Conservation (phyloP, 2,329 filamentous ascomycete genomes). For the Rhynchosporium agropyri region DNA sequence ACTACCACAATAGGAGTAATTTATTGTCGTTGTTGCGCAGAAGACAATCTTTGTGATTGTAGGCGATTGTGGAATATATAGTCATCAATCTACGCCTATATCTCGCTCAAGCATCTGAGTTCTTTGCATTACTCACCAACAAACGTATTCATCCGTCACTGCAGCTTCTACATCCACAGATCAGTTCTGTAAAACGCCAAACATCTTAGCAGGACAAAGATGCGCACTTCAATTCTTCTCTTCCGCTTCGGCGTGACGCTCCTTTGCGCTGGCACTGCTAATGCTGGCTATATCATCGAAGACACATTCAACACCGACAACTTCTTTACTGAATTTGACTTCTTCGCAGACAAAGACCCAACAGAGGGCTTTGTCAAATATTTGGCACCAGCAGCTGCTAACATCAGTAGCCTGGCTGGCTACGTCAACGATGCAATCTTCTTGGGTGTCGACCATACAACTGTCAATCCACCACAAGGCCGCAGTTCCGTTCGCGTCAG, state of each 20-base stretch:
- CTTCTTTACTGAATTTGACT: constrained; percentile 54
- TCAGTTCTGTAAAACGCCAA: constrained; percentile 4
- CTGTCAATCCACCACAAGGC: constrained; percentile 57
- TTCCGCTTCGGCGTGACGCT: constrained; percentile 41
- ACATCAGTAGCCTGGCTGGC: constrained; percentile 52
- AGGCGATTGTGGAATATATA: not conserved
- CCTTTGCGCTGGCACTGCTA: constrained; percentile 33
- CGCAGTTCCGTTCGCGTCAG: constrained; percentile 71
- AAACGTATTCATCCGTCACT: not conserved
- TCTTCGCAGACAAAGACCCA: constrained; percentile 64
- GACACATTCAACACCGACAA: constrained; percentile 49
- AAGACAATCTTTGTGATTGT: not conserved
- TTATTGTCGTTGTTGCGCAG: not conserved
- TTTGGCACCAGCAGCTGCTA: constrained; percentile 53
- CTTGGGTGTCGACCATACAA: constrained; percentile 69
- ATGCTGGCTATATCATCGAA: constrained; percentile 46
- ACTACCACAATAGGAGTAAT: not conserved
- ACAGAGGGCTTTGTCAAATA: constrained; percentile 78
- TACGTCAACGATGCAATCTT: constrained; percentile 56
- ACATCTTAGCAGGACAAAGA: constrained; percentile 24
- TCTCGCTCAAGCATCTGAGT: constrained; percentile 10
- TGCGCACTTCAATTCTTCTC: constrained; percentile 34
- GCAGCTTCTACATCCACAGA: constrained; percentile 20
- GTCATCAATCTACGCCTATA: not conserved
- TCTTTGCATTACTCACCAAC: constrained; percentile 25